phyloP scores from a whole-genome alignment of 495 filamentous ascomycete genomes.

The Pyrenopolyporus hunteri region DNA sequence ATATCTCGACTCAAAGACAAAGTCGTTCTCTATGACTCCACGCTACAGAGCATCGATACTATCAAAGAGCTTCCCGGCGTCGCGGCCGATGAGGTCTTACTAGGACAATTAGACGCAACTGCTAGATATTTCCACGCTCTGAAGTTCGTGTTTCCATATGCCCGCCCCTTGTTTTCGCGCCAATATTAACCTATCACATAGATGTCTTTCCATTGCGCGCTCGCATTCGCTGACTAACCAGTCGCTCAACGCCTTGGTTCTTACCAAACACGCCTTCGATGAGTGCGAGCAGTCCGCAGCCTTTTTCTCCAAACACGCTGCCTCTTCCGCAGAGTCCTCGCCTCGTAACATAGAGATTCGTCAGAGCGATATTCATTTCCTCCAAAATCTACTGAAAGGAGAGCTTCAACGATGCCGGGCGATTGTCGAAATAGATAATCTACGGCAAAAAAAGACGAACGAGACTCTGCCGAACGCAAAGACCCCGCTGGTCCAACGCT shows the following conservation, averaged over 20 bases:
- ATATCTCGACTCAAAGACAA: slow-evolving; percentile 83
- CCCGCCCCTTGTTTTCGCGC: not conserved
- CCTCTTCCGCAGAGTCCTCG: slow-evolving; percentile 40
- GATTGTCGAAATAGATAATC: slow-evolving; percentile 76
- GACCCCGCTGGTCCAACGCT: slow-evolving; percentile 68
- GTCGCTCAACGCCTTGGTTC: slow-evolving; percentile 81
- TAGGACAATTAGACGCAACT: slow-evolving; percentile 77
- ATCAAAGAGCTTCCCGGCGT: slow-evolving; percentile 89
- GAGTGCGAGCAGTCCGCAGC: slow-evolving; percentile 53
- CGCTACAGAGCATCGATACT: slow-evolving; percentile 84
- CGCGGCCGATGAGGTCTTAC: slow-evolving; percentile 79
- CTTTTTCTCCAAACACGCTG: slow-evolving; percentile 35
- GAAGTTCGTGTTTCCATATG: slow-evolving; percentile 60
- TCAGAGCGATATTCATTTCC: slow-evolving; percentile 56
- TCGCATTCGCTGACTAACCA: slow-evolving; percentile 79
- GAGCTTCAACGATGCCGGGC: slow-evolving; percentile 79
- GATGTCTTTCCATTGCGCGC: slow-evolving; percentile 83
- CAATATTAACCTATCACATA: slow-evolving; percentile 41
- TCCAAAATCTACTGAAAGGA: slow-evolving; percentile 65
- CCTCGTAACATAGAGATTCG: slow-evolving; percentile 64
- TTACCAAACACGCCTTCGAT: slow-evolving; percentile 72
- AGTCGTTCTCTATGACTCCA: slow-evolving; percentile 91
- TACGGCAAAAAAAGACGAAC: slow-evolving; percentile 49
- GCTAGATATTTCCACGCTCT: slow-evolving; percentile 85
- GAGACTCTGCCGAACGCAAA: slow-evolving; percentile 39